Evolutionary conservation across 495 filamentous ascomycete genomes (phyloP).

Genomic region (Trichoderma erinaceum): DNA sequence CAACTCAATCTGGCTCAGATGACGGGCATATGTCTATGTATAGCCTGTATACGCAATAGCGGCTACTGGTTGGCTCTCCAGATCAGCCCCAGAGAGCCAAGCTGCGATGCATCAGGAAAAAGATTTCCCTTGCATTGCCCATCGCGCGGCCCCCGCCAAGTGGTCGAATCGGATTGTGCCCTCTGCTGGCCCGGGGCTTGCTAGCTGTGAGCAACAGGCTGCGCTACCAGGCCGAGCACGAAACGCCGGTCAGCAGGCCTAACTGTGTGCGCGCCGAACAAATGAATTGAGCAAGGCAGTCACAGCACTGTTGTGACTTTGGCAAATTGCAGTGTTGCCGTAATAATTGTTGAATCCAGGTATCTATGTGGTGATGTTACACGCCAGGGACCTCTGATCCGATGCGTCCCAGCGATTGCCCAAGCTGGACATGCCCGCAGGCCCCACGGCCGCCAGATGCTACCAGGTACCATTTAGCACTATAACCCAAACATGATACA

Average conservation of each 20-base stretch:
- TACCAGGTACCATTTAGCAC: too few relatives aligned
- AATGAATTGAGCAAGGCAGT: too few relatives aligned
- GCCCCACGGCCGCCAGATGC: background rate
- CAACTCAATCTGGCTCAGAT: too few relatives aligned
- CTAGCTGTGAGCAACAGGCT: background rate
- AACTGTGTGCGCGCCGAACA: background rate
- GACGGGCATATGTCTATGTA: too few relatives aligned
- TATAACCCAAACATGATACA: background rate
- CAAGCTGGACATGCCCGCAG: too few relatives aligned
- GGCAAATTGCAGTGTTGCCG: too few relatives aligned
- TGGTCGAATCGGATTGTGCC: background rate
- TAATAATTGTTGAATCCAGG: background rate
- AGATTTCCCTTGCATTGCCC: background rate
- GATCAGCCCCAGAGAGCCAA: background rate
- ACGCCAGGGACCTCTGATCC: too few relatives aligned
- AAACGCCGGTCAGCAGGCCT: slow-evolving; percentile 4
- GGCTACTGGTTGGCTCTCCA: too few relatives aligned
- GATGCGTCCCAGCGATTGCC: too few relatives aligned
- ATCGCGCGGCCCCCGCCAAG: background rate
- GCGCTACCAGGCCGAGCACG: background rate
- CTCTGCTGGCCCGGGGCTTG: background rate
- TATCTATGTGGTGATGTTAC: background rate
- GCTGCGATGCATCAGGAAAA: background rate
- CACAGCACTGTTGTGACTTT: too few relatives aligned
- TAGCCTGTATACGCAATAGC: too few relatives aligned